Evolutionary conservation across 2,329 filamentous ascomycete genomes (phyloP), one percentile per base, ranked within the genome.

Genomic region (Cyphellophora europaea): DNA sequence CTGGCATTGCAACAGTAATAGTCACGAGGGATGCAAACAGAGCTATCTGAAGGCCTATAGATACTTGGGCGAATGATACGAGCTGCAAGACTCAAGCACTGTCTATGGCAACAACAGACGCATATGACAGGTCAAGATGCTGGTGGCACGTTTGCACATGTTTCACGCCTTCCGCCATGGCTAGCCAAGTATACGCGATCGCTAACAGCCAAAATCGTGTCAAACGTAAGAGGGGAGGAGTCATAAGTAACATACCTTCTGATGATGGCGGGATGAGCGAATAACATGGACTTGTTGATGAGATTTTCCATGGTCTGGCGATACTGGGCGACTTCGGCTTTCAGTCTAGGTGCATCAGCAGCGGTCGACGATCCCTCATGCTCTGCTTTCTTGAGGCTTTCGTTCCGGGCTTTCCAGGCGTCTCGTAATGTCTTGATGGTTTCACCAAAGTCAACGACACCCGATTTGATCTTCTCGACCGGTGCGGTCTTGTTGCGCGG

Each of bases 351-450:
- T 11, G 75, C 60, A 51, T 74, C 71, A 16, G 31, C 16, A 12
- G 43, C 37, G 27, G 49, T 49, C 10, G 32, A 65, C 58, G 41
- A 61, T 62, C 48, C 69, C 62, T 48, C 72, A 70, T 53, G 69
- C 47, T 75, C 72, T 8, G 75, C 74, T 42, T 70, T 61, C 42
- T 70, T 66, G 42, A 78, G 62, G 15, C 67, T 66, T 43, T 69
- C 66, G 28, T 61, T 66, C 46, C 73, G 72, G 19, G 63, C 57
- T 49, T 76, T 77, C 74, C 74, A 79, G 23, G 69, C 61, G 51
- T 79, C 74, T 39, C 74, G 67, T 37, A 79, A 66, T 5, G 64
- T 64, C 49, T 72, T 72, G 40, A 78, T 59, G 29, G 77, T 59
- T 32, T 77, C 72, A 61, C 74, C 76, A 49, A 74, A 72, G 28